These are phyloP conservation scores for Phaseolus coccineus DNA, from an alignment of 331 rosid species.

Conservation along the genomic window DNA sequence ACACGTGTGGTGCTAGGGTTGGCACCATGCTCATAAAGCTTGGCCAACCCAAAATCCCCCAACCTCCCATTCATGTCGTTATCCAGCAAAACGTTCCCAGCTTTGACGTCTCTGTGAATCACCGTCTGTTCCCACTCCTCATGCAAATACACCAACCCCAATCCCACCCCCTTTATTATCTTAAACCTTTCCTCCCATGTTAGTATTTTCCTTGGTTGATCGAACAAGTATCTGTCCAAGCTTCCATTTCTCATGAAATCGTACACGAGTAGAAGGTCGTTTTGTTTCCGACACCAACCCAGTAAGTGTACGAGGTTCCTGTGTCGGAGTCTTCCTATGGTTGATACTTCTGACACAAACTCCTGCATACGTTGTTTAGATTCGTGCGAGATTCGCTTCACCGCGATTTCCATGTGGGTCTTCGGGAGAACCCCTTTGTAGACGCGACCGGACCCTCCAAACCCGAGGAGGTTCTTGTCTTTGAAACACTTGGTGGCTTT, in stretches of 20 bases:
- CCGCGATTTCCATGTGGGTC: constrained; percentile 59
- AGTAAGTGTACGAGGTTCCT: constrained; percentile 69
- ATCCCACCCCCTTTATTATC: constrained; percentile 71
- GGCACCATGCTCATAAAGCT: constrained; percentile 62
- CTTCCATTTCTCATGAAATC: constrained; percentile 79
- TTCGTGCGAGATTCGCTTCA: constrained; percentile 68
- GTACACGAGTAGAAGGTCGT: constrained; percentile 64
- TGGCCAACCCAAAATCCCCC: constrained; percentile 80
- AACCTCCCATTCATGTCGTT: constrained; percentile 63
- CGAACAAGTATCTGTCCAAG: constrained; percentile 68
- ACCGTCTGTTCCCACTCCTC: constrained; percentile 77
- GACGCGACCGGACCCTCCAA: constrained; percentile 74
- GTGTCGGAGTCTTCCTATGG: constrained; percentile 73
- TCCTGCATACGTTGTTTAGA: constrained; percentile 71
- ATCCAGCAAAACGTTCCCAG: constrained; percentile 76
- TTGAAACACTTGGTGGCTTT: constrained; percentile 66
- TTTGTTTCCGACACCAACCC: constrained; percentile 74
- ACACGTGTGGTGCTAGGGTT: constrained; percentile 71
- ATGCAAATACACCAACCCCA: constrained; percentile 64
- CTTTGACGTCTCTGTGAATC: constrained; percentile 80
- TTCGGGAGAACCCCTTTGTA: constrained; percentile 64
- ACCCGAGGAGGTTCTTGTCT: constrained; percentile 64
- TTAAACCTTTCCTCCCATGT: constrained; percentile 73
- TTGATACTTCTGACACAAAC: constrained; percentile 67
- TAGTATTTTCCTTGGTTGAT: constrained; percentile 45